A percentile compares a stretch with the other conserved stretches of the same genome.
phyloP scores from a whole-genome alignment of 768 basidiomycete species.

The Floccularia luteovirens region DNA sequence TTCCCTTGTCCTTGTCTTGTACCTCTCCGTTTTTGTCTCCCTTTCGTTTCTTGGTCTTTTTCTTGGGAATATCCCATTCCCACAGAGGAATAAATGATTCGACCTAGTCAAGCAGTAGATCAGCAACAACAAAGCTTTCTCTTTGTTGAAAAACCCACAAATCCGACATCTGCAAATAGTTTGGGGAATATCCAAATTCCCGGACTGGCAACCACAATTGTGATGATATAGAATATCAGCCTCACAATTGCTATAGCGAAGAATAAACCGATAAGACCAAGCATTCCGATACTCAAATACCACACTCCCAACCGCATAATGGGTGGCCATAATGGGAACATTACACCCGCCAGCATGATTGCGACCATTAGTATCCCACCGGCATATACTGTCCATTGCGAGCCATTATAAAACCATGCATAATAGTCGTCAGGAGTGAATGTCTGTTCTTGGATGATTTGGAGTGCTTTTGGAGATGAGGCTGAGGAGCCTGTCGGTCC shows the following conservation, averaged over 20 bases:
- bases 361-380: constrained; percentile 88
- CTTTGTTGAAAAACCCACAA: constrained; percentile 48
- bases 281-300: constrained; percentile 86
- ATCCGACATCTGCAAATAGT: constrained; percentile 96
- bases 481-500: constrained; percentile 54
- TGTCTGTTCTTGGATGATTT: constrained; percentile 73
- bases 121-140: background rate
- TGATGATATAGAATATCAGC: constrained; percentile 89
- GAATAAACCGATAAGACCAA: constrained; percentile 85
- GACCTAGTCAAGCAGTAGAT: constrained; percentile 43
- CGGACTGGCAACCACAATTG: constrained; percentile 76
- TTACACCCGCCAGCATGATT: constrained; percentile 92
- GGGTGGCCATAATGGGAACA: constrained; percentile 99
- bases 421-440: constrained; percentile 82
- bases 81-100: constrained; percentile 96
- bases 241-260: constrained; percentile 87
- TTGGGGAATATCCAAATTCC: constrained; percentile 99
- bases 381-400: constrained; percentile 88
- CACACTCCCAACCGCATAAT: constrained; percentile 90
- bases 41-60: constrained; percentile 63
- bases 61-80: constrained; percentile 92
- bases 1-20: constrained; percentile 37
- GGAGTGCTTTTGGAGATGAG: constrained; percentile 72
- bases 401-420: constrained; percentile 95
- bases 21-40: no score